These are phyloP conservation scores for Penicillium sp. DNA, from an alignment of 2,329 filamentous ascomycete genomes.

Conservation along the genomic window DNA sequence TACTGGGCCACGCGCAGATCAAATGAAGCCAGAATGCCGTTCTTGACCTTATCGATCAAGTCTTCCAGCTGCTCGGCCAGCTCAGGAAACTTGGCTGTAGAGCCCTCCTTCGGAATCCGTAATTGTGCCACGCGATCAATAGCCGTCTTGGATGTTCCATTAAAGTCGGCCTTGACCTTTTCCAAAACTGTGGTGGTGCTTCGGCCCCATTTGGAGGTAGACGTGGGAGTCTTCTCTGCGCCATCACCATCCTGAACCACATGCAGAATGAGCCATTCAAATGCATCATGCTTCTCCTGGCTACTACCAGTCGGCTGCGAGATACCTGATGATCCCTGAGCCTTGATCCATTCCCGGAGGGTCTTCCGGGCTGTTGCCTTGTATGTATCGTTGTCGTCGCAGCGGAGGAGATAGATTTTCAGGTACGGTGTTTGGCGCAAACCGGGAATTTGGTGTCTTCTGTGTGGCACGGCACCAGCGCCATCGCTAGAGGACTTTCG, in stretches of 20 bases:
- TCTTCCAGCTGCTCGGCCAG: conserved; percentile 82
- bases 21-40: conserved; percentile 83
- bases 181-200: conserved; percentile 83
- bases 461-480: conserved; percentile 46
- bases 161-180: conserved; percentile 89
- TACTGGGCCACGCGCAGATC: conserved; percentile 90
- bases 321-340: conserved; percentile 60
- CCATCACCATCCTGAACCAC: conserved; percentile 79
- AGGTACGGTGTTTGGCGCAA: conserved; percentile 90
- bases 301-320: conserved; percentile 55
- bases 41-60: conserved; percentile 82
- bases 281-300: conserved; percentile 93
- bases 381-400: conserved; percentile 95
- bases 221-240: conserved; percentile 64
- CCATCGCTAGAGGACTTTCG: conserved; percentile 44
- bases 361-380: conserved; percentile 76
- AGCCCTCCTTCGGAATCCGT: conserved; percentile 63
- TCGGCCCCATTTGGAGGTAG: conserved; percentile 74
- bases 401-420: conserved; percentile 84
- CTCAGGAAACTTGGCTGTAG: conserved; percentile 68
- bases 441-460: conserved; percentile 93
- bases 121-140: conserved; percentile 84
- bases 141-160: conserved; percentile 71
- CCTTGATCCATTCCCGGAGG: conserved; percentile 89
- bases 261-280: conserved; percentile 92